Base-by-base conservation (phyloP, 768 basidiomycete genomes). In the Leccinum rimulosum region DNA sequence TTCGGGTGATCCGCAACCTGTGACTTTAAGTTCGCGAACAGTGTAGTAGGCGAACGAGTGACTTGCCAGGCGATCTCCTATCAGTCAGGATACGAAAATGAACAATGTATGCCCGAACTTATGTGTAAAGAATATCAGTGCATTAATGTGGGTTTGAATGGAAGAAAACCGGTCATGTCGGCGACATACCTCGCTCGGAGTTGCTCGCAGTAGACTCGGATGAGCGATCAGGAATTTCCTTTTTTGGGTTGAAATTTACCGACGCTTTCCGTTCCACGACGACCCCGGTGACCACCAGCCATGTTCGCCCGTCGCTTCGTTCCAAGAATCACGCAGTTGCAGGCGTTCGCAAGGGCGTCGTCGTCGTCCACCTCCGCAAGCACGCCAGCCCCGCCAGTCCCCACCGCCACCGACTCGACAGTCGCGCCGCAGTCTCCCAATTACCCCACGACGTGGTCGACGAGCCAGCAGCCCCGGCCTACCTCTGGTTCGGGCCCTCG, bases 391-490 rank as follows among this genome's bases (percentile, higher is more conserved):
- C 54, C 63, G 8, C 57, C 56, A 5, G 60, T 54, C 31, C 54
- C 65, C 25, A 30, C 61, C 33, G 59, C 69, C 27, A n/a, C 36
- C 36, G 58, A 70, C 50, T 66, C 77, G 45, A 66, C 73, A 49
- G 73, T 78, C 47, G 73, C 75, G 52, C 74, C 81, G 28, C 96
- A 98, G 77, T 81, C 95, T 6, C 93, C 96, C 60, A 97, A 98
- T 76, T 81, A 83, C 65, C 76, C 88, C 6, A 72, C 81, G 38
- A 89, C 89, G 64, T 98, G 95, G 95, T 92, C 93, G 2, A 85
- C 87, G 19, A 87, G 74, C 67, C 96, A 98, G 76, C 82, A 77
- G 40, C 79, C 86, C 9, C 88, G 93, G 55, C 86, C 86, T 10
- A 77, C 74, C 15, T 75, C 77, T 51, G 76, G 74, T 25, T 82